Conservation (phyloP, 1,139 yeast species). For the Blastobotrys buckinghamii region DNA sequence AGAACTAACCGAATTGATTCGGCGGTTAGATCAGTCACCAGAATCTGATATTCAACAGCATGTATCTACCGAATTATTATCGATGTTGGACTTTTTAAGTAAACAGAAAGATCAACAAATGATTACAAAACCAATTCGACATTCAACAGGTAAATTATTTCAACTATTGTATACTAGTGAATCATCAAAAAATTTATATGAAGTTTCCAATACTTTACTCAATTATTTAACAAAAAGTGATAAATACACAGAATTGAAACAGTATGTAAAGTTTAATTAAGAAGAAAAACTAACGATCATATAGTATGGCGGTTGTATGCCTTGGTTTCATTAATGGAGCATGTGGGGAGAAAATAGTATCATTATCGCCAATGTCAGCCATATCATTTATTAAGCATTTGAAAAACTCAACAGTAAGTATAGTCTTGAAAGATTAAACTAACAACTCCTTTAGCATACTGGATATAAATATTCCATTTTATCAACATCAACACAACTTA, state of each 20-base stretch:
- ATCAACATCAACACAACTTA: conserved; percentile 22
- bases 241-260: conserved; percentile 26
- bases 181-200: conserved; percentile 25
- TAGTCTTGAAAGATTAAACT: background rate
- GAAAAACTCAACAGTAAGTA: conserved; percentile 26
- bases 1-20: conserved; percentile 9
- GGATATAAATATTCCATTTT: conserved; percentile 28
- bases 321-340: conserved; percentile 24
- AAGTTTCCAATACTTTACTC: conserved; percentile 27
- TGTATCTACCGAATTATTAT: conserved; percentile 20
- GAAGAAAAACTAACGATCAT: conserved; percentile 1
- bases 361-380: conserved; percentile 31
- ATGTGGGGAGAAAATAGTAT: conserved; percentile 22
- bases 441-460: conserved; percentile 18
- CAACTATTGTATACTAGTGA: conserved; percentile 17
- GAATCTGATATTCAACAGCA: conserved; percentile 21
- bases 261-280: conserved; percentile 18
- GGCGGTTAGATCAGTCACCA: conserved; percentile 7
- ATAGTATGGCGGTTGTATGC: conserved; percentile 22
- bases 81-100: conserved; percentile 17
- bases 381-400: conserved; percentile 27
- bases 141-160: conserved; percentile 21
- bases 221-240: conserved; percentile 28
- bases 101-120: conserved; percentile 13
- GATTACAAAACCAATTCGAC: conserved; percentile 22